Evolutionary conservation across 2,329 filamentous ascomycete species (phyloP), one percentile per base, ranked within the genome.

Genomic region (Aureobasidium melanogenum): DNA sequence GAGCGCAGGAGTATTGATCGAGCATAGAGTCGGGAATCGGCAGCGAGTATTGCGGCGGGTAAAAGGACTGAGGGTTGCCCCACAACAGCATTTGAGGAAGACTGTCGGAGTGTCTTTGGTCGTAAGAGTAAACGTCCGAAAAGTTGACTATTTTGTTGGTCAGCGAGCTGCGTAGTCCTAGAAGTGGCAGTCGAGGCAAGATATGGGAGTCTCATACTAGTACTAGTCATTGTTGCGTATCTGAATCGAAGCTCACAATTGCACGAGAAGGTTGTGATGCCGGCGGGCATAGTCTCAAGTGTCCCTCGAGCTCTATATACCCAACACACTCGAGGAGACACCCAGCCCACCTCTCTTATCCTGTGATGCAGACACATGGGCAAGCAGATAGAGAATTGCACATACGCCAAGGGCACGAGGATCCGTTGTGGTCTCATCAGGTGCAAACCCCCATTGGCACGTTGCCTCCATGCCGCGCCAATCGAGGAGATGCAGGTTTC

Each of bases 91-190:
- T 19, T 39, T 54, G 50, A 54, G 34, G 30, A 6, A 17, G 50
- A 54, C 32, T 54, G 50, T 54, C 50, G 19, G 32, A 26, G 24
- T 36, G 50, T 54, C 50, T 54, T 10, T 54, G 50, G 50, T 54
- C 50, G 50, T 54, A 54, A 14, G 50, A 39, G 9, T 54, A 15
- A 26, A 54, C 5, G 19, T 54, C 36, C 50, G 50, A 36, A 39
- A 54, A 22, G 34, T 54, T 54, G 36, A 54, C 50, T 54, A 22
- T 54, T 34, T 39, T 34, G 50, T 54, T 32, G 50, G 50, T 54
- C 32, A 54, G 50, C 50, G 26, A 54, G 50, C 24, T 15, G 32
- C 14, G 34, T 15, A 54, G 14, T 54, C n/a, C 17, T 19, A 54
- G 50, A 54, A 26, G 50, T 54, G 50, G 14, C 32, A 54, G 39